Evolutionary conservation across 192 early-diverging fungal genomes (phyloP), one percentile per base, ranked within the genome.

Genomic region (Umbelopsis sp.): DNA sequence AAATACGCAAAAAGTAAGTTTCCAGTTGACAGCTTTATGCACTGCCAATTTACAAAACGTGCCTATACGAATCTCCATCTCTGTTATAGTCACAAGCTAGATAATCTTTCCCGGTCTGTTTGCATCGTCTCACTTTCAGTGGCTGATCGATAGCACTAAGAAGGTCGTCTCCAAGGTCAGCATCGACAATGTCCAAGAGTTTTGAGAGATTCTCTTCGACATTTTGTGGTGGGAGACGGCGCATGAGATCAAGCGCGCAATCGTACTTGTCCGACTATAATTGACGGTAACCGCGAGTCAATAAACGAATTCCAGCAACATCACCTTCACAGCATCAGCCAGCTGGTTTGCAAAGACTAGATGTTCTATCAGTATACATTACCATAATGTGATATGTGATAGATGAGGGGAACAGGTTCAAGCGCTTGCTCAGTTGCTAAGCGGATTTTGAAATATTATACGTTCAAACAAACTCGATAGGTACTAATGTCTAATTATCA

Each of bases 231-330:
- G 97, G 94, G 48, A 99, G 87, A 22, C 97, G 91, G 53, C 97
- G 89, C 95, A 98, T 97, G 30, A 99, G 87, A 77, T 99, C 97
- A n/a, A 98, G 85, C 3, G 94, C 94, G 72, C 93, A 92, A 70
- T 99, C 96, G 67, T 76, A 80, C 51, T 72, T 67, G 30, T 79
- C 71, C 23, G 69, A 48, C 76, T 78, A 70, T 22, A 9, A 33
- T n/a, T n/a, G 33, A 5, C 2, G 35, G 1, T 0, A 35, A 35
- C 16, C 33, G 5, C 37, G 10, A 41, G 37, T 41, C 2, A 41
- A 41, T 41, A 41, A 41, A 41, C 7, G 10, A 6, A 6, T 41
- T 41, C 37, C 10, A 41, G 10, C 37, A 41, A 6, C 37, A 41
- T 41, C 10, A 41, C 6, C 5, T 1, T 41, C 7, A 41, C 37